Percentiles rank a stretch among this genome's conserved stretches.
Evolutionary conservation across 345 rosid genomes (phyloP).

Genomic region (Populus tremula): DNA sequence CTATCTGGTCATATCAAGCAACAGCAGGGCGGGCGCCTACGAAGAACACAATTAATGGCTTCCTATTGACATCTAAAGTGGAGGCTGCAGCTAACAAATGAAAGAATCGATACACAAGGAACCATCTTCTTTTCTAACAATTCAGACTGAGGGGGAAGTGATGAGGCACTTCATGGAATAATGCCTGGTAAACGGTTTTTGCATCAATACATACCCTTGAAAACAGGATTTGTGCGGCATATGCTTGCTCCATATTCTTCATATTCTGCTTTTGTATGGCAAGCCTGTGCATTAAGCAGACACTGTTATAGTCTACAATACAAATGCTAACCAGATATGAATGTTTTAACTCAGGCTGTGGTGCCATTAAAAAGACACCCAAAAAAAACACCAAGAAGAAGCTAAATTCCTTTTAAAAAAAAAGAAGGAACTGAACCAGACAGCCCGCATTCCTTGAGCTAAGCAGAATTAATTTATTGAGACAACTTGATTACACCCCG

Average conservation of each 20-base stretch:
- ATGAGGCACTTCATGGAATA: neutral
- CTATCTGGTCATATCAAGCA: neutral
- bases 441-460: neutral
- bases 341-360: too few species aligned
- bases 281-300: constrained; percentile 52
- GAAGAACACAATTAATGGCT: constrained; percentile 4
- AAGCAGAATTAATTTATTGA: neutral
- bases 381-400: neutral
- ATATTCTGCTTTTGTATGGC: constrained; percentile 96
- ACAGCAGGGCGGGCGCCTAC: neutral
- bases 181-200: neutral
- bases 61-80: constrained; percentile 1
- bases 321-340: too few species aligned
- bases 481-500: neutral
- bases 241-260: constrained; percentile 98
- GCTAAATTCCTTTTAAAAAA: neutral
- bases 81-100: constrained; percentile 21
- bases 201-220: constrained; percentile 92
- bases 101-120: constrained; percentile 38
- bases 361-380: neutral
- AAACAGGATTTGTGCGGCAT: constrained; percentile 98
- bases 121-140: neutral
- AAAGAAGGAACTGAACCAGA: neutral
- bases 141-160: neutral
- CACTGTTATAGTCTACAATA: too few species aligned